phyloP scores from a whole-genome alignment of 148 eudicot genomes.

The Oxyria digyna region DNA sequence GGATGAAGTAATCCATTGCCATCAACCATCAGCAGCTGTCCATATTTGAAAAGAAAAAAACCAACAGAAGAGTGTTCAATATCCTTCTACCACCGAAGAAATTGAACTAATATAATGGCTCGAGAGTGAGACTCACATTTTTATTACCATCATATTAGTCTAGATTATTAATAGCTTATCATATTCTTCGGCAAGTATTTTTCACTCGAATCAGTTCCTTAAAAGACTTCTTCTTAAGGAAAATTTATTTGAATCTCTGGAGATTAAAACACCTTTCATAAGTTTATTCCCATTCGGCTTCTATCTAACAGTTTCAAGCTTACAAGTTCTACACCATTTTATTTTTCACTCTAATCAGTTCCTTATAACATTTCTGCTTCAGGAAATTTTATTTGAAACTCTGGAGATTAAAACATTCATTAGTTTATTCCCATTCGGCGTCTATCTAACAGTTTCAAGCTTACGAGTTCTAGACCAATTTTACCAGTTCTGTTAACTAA shows the following conservation, averaged over 20 bases:
- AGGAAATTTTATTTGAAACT: neutral
- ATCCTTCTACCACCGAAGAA: neutral
- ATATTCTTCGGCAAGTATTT: neutral
- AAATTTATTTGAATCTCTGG: neutral
- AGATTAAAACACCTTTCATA: neutral
- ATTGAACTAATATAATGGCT: neutral
- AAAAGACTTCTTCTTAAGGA: neutral
- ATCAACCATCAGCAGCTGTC: slow-evolving; percentile 89
- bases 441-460: neutral
- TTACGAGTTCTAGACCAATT: neutral
- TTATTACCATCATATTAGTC: neutral
- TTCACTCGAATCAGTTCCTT: neutral
- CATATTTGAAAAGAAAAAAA: neutral
- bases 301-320: neutral
- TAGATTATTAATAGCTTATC: neutral
- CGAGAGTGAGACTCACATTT: neutral
- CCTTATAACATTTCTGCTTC: neutral
- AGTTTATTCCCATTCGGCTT: neutral
- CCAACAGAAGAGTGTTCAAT: neutral
- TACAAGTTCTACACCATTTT: neutral
- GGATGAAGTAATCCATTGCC: slow-evolving; percentile 99
- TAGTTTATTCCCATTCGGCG: neutral
- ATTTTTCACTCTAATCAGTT: neutral
- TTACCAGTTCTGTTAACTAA: neutral
- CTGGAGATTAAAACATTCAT: neutral